phyloP scores from a whole-genome alignment of 345 rosid genomes.

The Hypericum androsaemum region DNA sequence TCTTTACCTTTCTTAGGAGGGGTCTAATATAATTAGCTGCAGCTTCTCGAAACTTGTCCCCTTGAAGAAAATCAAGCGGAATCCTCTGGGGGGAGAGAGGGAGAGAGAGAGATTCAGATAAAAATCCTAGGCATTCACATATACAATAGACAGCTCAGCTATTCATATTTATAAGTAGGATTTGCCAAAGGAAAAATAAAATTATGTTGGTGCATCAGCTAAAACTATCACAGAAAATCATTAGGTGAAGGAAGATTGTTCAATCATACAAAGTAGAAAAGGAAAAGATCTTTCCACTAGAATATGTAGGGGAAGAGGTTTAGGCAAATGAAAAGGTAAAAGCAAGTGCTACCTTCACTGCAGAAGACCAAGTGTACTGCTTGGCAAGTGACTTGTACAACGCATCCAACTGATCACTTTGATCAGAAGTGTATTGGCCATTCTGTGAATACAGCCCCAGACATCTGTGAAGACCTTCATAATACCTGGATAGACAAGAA shows the following conservation, averaged over 20 bases:
- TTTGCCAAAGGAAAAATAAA: no score
- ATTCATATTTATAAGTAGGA: background rate
- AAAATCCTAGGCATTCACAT: background rate
- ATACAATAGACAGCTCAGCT: background rate
- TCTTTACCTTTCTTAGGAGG: slow-evolving; percentile 64
- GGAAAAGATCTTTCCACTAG: slow-evolving; percentile 11
- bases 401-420: slow-evolving; percentile 63
- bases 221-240: no score
- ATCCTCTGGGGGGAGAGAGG: slow-evolving; percentile 44
- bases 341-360: slow-evolving; percentile 66
- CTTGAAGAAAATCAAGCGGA: slow-evolving; percentile 93
- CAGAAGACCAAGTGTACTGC: slow-evolving; percentile 79
- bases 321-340: slow-evolving; percentile 2
- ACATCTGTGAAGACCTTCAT: slow-evolving; percentile 87
- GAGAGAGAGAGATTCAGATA: background rate
- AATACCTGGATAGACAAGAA: slow-evolving; percentile 44
- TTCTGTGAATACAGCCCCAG: slow-evolving; percentile 46
- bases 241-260: no score
- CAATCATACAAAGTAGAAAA: background rate
- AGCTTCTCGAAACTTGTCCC: slow-evolving; percentile 68
- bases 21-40: slow-evolving; percentile 73
- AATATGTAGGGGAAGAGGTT: slow-evolving; percentile 2
- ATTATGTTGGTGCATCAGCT: no score
- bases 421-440: slow-evolving; percentile 58
- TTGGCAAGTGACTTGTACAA: slow-evolving; percentile 65